A percentile compares a stretch with the other conserved stretches of the same genome.
These are phyloP conservation scores for Magnaporthiopsis incrustans DNA, from an alignment of 2,329 filamentous ascomycete genomes.

Conservation along the genomic window DNA sequence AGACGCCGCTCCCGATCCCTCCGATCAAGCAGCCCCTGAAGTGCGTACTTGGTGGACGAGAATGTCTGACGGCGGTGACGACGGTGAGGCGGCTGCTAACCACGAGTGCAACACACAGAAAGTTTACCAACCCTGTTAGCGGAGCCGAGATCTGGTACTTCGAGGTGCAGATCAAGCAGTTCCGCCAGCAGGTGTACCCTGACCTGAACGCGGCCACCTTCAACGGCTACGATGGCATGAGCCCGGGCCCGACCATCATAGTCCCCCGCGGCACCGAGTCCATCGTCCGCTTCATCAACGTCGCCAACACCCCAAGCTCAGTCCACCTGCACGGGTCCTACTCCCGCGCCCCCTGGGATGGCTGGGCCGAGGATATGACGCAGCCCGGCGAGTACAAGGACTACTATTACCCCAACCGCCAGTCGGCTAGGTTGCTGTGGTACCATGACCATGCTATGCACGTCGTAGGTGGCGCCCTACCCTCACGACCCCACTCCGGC, in stretches of 20 bases:
- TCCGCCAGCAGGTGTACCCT: constrained; percentile 28
- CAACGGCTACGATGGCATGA: constrained; percentile 45
- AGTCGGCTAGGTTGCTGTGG: constrained; percentile 46
- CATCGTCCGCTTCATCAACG: constrained; percentile 46
- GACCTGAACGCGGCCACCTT: constrained; percentile 22
- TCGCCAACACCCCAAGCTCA: constrained; percentile 31
- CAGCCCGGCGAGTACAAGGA: constrained; percentile 48
- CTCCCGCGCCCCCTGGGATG: constrained; percentile 38
- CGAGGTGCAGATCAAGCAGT: constrained; percentile 24
- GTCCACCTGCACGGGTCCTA: constrained; percentile 49
- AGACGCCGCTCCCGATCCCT: constrained; percentile 34
- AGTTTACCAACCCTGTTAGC: constrained; percentile 27
- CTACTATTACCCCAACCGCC: constrained; percentile 53
- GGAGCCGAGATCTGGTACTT: constrained; percentile 28
- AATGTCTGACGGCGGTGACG: too few relatives aligned
- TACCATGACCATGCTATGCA: constrained; percentile 42
- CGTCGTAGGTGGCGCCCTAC: constrained; percentile 16
- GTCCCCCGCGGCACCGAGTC: constrained; percentile 40
- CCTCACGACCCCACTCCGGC: background rate
- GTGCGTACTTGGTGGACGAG: constrained; percentile 20
- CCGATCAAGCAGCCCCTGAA: constrained; percentile 31
- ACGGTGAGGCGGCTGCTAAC: background rate
- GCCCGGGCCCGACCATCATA: constrained; percentile 44
- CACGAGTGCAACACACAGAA: constrained; percentile 11
- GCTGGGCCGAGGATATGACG: constrained; percentile 42